Conservation (phyloP, 2,329 filamentous ascomycete genomes). For the Phoma sp. region DNA sequence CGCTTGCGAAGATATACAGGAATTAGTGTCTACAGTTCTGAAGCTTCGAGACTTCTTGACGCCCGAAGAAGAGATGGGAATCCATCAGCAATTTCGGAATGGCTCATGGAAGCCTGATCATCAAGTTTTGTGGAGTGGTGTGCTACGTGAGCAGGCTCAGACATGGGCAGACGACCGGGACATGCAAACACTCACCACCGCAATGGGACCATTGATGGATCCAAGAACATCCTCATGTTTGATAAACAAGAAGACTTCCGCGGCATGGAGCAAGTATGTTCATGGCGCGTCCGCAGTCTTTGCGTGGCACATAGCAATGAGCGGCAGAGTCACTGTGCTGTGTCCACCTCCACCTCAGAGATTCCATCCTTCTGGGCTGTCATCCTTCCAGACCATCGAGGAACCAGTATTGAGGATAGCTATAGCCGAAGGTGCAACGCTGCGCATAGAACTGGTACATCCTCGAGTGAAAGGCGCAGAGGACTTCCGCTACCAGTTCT, state of each 20-base stretch:
- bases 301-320: constrained; percentile 31
- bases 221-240: constrained; percentile 20
- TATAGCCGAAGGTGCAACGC: constrained; percentile 14
- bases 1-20: not conserved
- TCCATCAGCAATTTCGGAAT: constrained; percentile 19
- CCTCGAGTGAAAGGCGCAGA: constrained; percentile 31
- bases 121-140: constrained; percentile 41
- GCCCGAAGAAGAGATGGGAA: constrained; percentile 23
- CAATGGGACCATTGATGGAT: constrained; percentile 34
- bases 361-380: constrained; percentile 31
- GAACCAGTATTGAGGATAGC: constrained; percentile 29
- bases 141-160: constrained; percentile 26
- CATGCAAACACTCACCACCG: constrained; percentile 37
- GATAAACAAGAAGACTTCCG: constrained; percentile 2
- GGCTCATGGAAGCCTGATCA: constrained; percentile 18
- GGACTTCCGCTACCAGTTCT: constrained; percentile 35
- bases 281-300: constrained; percentile 36
- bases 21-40: not conserved
- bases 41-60: constrained; percentile 18
- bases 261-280: constrained; percentile 27
- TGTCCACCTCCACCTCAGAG: constrained; percentile 35
- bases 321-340: constrained; percentile 30
- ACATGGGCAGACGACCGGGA: constrained; percentile 33
- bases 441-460: constrained; percentile 36
- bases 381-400: constrained; percentile 37